Conservation (phyloP, 2,329 filamentous ascomycete species). For the Geosmithia morbida region DNA sequence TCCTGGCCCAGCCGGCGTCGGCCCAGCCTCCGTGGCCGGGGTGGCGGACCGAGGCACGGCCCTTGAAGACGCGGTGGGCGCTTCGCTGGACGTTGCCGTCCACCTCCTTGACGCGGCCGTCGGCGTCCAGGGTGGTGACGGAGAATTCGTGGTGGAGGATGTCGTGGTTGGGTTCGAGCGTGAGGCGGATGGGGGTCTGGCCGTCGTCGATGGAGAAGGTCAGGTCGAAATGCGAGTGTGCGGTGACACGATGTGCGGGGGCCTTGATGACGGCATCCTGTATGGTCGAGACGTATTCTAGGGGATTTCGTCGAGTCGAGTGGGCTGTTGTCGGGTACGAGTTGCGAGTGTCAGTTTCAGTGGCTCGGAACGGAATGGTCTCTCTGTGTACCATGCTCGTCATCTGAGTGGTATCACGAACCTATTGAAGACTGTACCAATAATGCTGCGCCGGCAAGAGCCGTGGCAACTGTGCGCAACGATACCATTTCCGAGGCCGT, state of each 20-base stretch:
- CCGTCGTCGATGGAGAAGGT: slow-evolving; percentile 60
- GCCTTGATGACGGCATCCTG: slow-evolving; percentile 67
- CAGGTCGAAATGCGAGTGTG: slow-evolving; percentile 72
- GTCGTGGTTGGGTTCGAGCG: slow-evolving; percentile 82
- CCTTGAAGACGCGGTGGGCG: slow-evolving; percentile 74
- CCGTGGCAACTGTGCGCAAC: slow-evolving; percentile 14
- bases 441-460: slow-evolving; percentile 14
- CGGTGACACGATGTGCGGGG: slow-evolving; percentile 63
- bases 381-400: not conserved
- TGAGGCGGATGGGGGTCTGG: slow-evolving; percentile 58
- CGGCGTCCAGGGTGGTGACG: slow-evolving; percentile 54
- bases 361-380: not conserved
- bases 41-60: slow-evolving; percentile 56
- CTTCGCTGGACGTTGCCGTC: slow-evolving; percentile 53
- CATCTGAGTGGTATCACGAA: slow-evolving; percentile 7
- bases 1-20: slow-evolving; percentile 73
- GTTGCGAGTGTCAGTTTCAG: not conserved
- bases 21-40: slow-evolving; percentile 52
- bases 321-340: slow-evolving; percentile 40
- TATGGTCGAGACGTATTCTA: slow-evolving; percentile 59
- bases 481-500: slow-evolving; percentile 14
- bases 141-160: slow-evolving; percentile 64
- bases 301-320: slow-evolving; percentile 61
- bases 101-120: slow-evolving; percentile 53
- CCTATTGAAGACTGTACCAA: slow-evolving; percentile 16